Evolutionary conservation across 169 alveolate species (phyloP).

Genomic region (Babesia gibsoni): DNA sequence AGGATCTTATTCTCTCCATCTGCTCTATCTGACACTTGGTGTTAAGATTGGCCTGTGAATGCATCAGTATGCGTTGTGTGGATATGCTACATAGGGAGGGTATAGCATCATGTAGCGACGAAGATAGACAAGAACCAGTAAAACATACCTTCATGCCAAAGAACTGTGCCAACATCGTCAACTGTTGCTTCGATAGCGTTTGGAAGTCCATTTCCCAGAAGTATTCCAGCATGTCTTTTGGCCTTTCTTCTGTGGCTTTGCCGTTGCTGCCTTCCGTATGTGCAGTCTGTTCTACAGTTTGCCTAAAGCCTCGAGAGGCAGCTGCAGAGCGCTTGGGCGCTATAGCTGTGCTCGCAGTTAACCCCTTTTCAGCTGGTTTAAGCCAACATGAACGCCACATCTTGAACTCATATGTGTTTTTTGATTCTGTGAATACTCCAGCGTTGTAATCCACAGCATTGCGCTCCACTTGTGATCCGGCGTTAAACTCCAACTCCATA

Average conservation of each 20-base stretch:
- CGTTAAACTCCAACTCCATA: neutral
- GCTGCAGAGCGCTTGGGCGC: neutral
- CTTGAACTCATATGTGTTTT: neutral
- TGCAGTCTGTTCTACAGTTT: neutral
- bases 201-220: constrained; percentile 52
- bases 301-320: neutral
- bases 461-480: constrained; percentile 2
- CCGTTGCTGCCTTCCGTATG: neutral
- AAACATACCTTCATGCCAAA: constrained; percentile 63
- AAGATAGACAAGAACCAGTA: neutral
- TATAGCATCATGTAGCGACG: neutral
- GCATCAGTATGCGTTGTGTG: neutral
- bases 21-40: neutral
- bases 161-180: constrained; percentile 31
- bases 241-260: neutral
- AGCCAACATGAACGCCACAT: constrained; percentile 29
- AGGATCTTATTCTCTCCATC: constrained; percentile 9
- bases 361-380: neutral
- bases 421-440: neutral
- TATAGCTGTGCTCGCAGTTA: neutral
- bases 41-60: neutral
- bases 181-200: constrained; percentile 2
- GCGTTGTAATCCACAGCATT: constrained; percentile 14
- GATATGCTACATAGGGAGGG: neutral
- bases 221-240: constrained; percentile 25